Percentiles rank a stretch among this genome's conserved stretches.
These are phyloP conservation scores for Stellera chamaejasme DNA, from an alignment of 345 rosid species.

Conservation along the genomic window DNA sequence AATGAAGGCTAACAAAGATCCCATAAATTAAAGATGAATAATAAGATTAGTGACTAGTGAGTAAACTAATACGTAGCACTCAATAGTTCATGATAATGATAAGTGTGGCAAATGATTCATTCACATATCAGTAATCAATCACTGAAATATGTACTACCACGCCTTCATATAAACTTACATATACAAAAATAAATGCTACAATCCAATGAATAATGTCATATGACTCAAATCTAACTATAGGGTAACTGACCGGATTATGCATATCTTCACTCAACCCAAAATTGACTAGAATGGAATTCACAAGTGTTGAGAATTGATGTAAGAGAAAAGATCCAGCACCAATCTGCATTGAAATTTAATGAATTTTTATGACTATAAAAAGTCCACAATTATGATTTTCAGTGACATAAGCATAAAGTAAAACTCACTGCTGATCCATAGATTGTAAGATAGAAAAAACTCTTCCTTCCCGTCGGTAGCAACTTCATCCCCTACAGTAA, in stretches of 20 bases:
- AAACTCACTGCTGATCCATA: slow-evolving; percentile 15
- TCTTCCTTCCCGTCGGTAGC: slow-evolving; percentile 17
- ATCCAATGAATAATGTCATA: neutral
- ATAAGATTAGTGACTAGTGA: too few relatives aligned
- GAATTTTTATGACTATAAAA: slow-evolving; percentile 11
- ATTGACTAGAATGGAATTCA: slow-evolving; percentile 63
- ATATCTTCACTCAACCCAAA: slow-evolving; percentile 88
- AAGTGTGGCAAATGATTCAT: too few relatives aligned
- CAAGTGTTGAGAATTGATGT: slow-evolving; percentile 71
- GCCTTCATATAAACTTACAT: too few relatives aligned
- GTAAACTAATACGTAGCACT: too few relatives aligned
- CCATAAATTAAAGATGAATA: too few relatives aligned
- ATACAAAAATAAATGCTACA: too few relatives aligned
- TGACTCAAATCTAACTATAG: neutral
- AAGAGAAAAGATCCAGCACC: slow-evolving; percentile 80
- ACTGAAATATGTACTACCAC: too few relatives aligned
- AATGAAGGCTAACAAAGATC: too few relatives aligned
- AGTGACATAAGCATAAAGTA: neutral
- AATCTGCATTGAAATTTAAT: slow-evolving; percentile 35
- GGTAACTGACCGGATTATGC: slow-evolving; percentile 74
- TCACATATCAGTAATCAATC: too few relatives aligned
- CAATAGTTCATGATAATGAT: too few relatives aligned
- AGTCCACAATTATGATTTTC: neutral
- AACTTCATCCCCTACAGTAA: slow-evolving; percentile 16
- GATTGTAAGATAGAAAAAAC: slow-evolving; percentile 8